phyloP scores from a whole-genome alignment of 208 protist genomes.

The Acanthamoeba triangularis region DNA sequence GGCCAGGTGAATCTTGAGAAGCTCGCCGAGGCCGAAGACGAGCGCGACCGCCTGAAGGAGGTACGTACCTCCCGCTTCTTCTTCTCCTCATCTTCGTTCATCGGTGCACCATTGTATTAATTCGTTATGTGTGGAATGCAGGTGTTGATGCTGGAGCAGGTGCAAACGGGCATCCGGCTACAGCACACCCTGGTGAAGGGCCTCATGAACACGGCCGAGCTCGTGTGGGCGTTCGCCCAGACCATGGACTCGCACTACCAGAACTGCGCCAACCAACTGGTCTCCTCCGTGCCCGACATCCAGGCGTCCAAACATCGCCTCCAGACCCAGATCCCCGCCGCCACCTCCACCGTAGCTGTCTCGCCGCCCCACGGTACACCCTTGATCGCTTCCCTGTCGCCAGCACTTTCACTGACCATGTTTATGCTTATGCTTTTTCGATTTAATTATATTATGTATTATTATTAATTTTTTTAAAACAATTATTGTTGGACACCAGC shows the following conservation, averaged over 20 bases:
- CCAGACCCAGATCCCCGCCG: not conserved
- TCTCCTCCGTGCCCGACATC: slow-evolving; percentile 42
- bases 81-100: not conserved
- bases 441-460: not conserved
- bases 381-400: not conserved
- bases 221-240: slow-evolving; percentile 21
- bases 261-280: slow-evolving; percentile 30
- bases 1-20: slow-evolving; percentile 73
- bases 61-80: not conserved
- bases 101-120: not conserved
- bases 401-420: not conserved
- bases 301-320: slow-evolving; percentile 6
- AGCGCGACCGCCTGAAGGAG: slow-evolving; percentile 71
- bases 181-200: slow-evolving; percentile 74
- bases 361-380: not conserved
- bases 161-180: slow-evolving; percentile 65
- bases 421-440: not conserved
- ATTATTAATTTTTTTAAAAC: not conserved
- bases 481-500: not conserved
- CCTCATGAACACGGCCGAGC: slow-evolving; percentile 48
- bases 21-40: slow-evolving; percentile 64
- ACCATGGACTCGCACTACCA: slow-evolving; percentile 24
- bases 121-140: not conserved
- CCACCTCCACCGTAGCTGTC: not conserved
- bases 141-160: slow-evolving; percentile 68